phyloP scores from a whole-genome alignment of 495 filamentous ascomycete species.

The Hypoxylon intermedium region DNA sequence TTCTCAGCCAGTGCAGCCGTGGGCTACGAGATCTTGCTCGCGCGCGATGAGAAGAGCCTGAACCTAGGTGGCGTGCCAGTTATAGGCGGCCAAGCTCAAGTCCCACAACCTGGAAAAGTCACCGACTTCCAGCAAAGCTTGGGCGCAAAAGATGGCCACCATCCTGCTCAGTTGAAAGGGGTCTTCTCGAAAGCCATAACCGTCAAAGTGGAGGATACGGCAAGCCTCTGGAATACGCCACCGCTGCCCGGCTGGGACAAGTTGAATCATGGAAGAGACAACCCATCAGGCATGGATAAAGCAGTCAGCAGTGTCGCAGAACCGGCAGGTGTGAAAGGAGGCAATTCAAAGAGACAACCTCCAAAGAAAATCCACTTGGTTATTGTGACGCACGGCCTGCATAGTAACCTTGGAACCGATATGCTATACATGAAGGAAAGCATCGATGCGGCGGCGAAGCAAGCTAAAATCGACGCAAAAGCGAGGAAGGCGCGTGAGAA shows the following conservation, averaged over 20 bases:
- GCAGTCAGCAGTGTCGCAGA: conserved; percentile 18
- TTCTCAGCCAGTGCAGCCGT: conserved; percentile 89
- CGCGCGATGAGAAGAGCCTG: conserved; percentile 82
- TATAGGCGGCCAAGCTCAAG: conserved; percentile 51
- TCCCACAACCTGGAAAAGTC: conserved; percentile 68
- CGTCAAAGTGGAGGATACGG: conserved; percentile 84
- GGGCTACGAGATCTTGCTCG: conserved; percentile 86
- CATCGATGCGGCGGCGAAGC: conserved; percentile 81
- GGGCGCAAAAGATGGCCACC: conserved; percentile 54
- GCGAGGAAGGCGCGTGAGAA: conserved; percentile 59
- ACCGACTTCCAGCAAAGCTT: conserved; percentile 70
- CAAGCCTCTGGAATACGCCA: conserved; percentile 87
- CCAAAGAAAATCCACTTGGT: conserved; percentile 86
- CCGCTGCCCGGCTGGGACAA: conserved; percentile 72
- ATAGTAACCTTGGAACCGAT: conserved; percentile 95
- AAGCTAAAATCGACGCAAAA: conserved; percentile 67
- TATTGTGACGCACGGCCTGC: conserved; percentile 89
- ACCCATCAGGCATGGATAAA: conserved; percentile 37
- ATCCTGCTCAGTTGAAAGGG: conserved; percentile 67
- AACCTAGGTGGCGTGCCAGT: conserved; percentile 65
- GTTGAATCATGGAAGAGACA: conserved; percentile 27
- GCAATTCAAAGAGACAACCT: conserved; percentile 33
- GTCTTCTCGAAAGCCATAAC: conserved; percentile 80
- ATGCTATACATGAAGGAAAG: conserved; percentile 98
- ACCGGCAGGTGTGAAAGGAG: conserved; percentile 16